phyloP scores from a whole-genome alignment of 164 flowering plant genomes.

The Santalum album region DNA sequence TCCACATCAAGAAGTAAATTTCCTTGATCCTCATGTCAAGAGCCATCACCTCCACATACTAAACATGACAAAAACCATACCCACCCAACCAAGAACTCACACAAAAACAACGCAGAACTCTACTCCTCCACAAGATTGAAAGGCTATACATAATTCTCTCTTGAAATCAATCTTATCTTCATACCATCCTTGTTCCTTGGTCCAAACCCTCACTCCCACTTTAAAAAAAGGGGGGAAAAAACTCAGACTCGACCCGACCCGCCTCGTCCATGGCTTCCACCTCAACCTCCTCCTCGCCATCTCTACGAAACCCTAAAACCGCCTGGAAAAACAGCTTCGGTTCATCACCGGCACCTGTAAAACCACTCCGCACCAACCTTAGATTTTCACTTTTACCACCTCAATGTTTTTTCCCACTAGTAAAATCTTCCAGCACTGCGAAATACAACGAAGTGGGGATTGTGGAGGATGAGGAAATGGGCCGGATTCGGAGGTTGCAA shows the following conservation, averaged over 20 bases:
- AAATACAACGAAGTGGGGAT: constrained; percentile 34
- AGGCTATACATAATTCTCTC: no score
- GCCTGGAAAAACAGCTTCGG: constrained; percentile 10
- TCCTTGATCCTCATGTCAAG: no score
- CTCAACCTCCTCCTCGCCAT: constrained; percentile 17
- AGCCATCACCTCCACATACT: no score
- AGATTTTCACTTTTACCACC: constrained; percentile 9
- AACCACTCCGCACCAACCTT: constrained; percentile 7
- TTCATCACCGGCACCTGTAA: not conserved
- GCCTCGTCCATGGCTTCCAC: constrained; percentile 32
- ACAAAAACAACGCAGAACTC: no score
- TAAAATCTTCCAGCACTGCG: constrained; percentile 17
- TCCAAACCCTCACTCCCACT: no score
- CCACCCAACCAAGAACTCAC: no score
- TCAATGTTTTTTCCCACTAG: not conserved
- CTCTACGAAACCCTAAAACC: constrained; percentile 9
- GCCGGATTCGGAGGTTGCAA: constrained; percentile 63
- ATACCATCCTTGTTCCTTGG: no score
- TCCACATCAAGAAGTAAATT: no score
- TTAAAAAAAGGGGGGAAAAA: no score
- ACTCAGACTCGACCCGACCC: constrained; percentile 1
- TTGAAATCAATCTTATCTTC: no score
- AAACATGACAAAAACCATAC: no score
- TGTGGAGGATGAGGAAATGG: constrained; percentile 58
- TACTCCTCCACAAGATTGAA: no score